Base-by-base conservation (phyloP, 2,329 filamentous ascomycete genomes). In the Trichophyton simii region DNA sequence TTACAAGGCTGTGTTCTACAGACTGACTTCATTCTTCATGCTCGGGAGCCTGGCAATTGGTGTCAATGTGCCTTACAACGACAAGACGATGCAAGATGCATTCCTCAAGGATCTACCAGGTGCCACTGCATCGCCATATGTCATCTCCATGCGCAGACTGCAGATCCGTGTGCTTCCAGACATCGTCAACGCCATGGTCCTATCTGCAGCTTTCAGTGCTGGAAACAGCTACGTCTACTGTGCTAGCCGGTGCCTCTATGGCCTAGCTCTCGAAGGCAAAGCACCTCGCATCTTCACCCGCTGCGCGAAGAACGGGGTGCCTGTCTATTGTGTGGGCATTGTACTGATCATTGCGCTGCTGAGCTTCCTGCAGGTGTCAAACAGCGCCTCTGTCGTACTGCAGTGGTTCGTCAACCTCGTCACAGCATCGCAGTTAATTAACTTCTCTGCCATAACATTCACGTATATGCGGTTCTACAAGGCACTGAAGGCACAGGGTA, bases 1-100 rank as follows among this genome's bases (percentile, higher is more conserved):
- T 0, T 91, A 84, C 73, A 89, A 89, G 63, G 84, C 86, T 57
- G 87, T 91, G 1, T 91, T 91, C 72, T 91, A 88, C 72, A 85
- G 89, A 36, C 76, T 92, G 36, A 86, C 86, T 0, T 76, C 82
- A 1, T 91, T 92, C 72, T 91, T 91, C 74, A 81, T 89, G 44
- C 80, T 90, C 1, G 88, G 88, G 1, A 84, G 87, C 0, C 78
- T 94, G 1, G 83, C 82, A 20, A 84, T 90, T 3, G 87, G 87
- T 7, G 86, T 90, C 58, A 70, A 89, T 22, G 83, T 91, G 42
- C 81, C 89, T 1, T 87, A 87, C 71, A 79, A 89, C 63, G 83
- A 91, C 66, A 66, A 76, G 1, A 78, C 79, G 6, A 79, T 92
- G 65, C 79, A 74, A 1, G 79, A 78, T 57, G 86, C 85, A 0